phyloP scores from a whole-genome alignment of 805 yeast genomes.

The Candida broadrunensis region DNA sequence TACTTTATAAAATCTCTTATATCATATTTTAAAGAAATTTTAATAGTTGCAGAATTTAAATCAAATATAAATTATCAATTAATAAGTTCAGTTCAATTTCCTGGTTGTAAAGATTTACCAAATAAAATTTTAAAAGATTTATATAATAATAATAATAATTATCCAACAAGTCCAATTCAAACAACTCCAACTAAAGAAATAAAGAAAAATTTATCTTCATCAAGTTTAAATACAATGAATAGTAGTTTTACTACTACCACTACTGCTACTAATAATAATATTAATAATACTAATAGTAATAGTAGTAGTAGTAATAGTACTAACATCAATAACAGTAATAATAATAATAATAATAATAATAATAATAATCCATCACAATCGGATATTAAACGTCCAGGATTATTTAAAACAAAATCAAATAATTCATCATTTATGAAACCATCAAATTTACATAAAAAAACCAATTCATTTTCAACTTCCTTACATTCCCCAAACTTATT shows the following conservation, averaged over 20 bases:
- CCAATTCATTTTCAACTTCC: neutral
- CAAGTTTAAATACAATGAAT: constrained; percentile 5
- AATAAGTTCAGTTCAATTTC: constrained; percentile 36
- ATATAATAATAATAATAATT: neutral
- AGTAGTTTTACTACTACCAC: neutral
- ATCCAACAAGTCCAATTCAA: neutral
- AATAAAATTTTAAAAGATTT: constrained; percentile 6
- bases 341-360: neutral
- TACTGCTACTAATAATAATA: neutral
- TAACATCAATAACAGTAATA: neutral
- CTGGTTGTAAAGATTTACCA: constrained; percentile 43
- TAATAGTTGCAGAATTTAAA: constrained; percentile 47
- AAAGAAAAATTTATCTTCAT: constrained; percentile 6
- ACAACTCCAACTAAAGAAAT: constrained; percentile 9
- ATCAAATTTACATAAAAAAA: neutral
- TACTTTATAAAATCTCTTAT: constrained; percentile 34
- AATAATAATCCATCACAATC: constrained; percentile 1
- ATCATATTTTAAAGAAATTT: constrained; percentile 39
- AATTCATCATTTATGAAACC: constrained; percentile 10
- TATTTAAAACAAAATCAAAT: constrained; percentile 21
- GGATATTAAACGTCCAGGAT: constrained; percentile 17
- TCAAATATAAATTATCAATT: constrained; percentile 35
- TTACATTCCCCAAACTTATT: constrained; percentile 3
- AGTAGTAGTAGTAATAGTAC: neutral
- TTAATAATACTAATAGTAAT: neutral